These are phyloP conservation scores for Kodamaea plutei DNA, from an alignment of 1,139 yeast species.

Conservation along the genomic window DNA sequence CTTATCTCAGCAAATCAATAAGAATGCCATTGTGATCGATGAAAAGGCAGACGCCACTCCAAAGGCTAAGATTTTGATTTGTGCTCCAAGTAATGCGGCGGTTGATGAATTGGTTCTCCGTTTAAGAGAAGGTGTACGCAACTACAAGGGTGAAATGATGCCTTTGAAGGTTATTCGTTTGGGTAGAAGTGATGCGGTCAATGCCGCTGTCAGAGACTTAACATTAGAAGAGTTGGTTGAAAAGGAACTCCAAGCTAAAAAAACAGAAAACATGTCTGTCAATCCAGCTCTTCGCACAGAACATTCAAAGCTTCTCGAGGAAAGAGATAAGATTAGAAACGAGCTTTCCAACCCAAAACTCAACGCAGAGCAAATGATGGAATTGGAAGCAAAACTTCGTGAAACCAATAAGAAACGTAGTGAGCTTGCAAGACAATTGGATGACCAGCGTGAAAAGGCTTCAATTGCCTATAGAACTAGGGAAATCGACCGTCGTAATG, in stretches of 20 bases:
- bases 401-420: slow-evolving; percentile 58
- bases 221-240: slow-evolving; percentile 89
- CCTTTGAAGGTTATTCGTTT: slow-evolving; percentile 78
- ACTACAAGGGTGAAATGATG: slow-evolving; percentile 52
- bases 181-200: slow-evolving; percentile 87
- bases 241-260: slow-evolving; percentile 47
- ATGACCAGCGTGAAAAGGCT: slow-evolving; percentile 71
- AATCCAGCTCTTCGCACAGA: slow-evolving; percentile 50
- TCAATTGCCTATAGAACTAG: slow-evolving; percentile 67
- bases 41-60: slow-evolving; percentile 16
- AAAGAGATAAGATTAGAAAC: slow-evolving; percentile 47
- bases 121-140: slow-evolving; percentile 66
- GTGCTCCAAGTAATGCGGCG: slow-evolving; percentile 99
- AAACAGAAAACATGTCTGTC: slow-evolving; percentile 27
- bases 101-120: slow-evolving; percentile 95
- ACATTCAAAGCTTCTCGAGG: slow-evolving; percentile 48
- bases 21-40: slow-evolving; percentile 32
- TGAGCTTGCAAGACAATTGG: slow-evolving; percentile 68
- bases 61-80: slow-evolving; percentile 57
- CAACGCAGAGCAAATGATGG: slow-evolving; percentile 36
- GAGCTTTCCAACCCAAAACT: slow-evolving; percentile 31
- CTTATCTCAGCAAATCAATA: slow-evolving; percentile 31
- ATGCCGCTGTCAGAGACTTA: slow-evolving; percentile 74
- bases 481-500: slow-evolving; percentile 72
- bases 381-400: slow-evolving; percentile 48